These are phyloP conservation scores for Dendrobium chrysotoxum DNA, from an alignment of 106 monocot genomes.

Conservation along the genomic window DNA sequence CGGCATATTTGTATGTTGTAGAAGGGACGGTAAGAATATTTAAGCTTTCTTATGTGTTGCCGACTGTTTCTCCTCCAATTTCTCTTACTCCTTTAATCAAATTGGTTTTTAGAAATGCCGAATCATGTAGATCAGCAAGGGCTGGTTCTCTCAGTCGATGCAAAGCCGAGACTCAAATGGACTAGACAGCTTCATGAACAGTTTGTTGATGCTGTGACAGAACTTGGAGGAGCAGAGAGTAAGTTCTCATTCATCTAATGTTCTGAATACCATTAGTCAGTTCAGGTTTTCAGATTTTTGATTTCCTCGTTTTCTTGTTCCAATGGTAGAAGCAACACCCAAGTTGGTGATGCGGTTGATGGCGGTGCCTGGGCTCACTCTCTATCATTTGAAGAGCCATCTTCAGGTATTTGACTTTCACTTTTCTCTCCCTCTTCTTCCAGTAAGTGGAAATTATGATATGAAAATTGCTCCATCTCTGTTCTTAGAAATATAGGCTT, in stretches of 20 bases:
- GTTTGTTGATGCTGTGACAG: slow-evolving; percentile 53
- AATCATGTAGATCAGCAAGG: slow-evolving; percentile 1
- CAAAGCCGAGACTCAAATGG: slow-evolving; percentile 70
- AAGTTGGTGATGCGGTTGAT: slow-evolving; percentile 55
- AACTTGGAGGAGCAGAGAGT: slow-evolving; percentile 73
- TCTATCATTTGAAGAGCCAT: slow-evolving; percentile 87
- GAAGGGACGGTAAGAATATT: slow-evolving; percentile 4
- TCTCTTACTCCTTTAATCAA: background rate
- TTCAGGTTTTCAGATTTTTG: background rate
- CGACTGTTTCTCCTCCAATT: background rate
- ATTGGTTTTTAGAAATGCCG: slow-evolving; percentile 21
- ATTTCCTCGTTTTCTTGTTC: background rate
- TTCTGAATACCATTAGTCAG: background rate
- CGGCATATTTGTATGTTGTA: slow-evolving; percentile 4
- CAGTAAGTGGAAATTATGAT: background rate
- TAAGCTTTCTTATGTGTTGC: background rate
- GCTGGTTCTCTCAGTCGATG: slow-evolving; percentile 20
- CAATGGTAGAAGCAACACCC: slow-evolving; percentile 62
- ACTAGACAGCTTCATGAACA: slow-evolving; percentile 55
- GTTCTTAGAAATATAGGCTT: slow-evolving; percentile 67
- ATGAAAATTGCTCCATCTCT: background rate
- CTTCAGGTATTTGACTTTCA: slow-evolving; percentile 37
- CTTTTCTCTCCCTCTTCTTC: background rate
- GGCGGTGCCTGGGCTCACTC: slow-evolving; percentile 72
- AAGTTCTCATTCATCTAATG: slow-evolving; percentile 4